Evolutionary conservation across 805 yeast genomes (phyloP), one percentile per base, ranked within the genome.

Genomic region (Nakazawaea wyomingensis): DNA sequence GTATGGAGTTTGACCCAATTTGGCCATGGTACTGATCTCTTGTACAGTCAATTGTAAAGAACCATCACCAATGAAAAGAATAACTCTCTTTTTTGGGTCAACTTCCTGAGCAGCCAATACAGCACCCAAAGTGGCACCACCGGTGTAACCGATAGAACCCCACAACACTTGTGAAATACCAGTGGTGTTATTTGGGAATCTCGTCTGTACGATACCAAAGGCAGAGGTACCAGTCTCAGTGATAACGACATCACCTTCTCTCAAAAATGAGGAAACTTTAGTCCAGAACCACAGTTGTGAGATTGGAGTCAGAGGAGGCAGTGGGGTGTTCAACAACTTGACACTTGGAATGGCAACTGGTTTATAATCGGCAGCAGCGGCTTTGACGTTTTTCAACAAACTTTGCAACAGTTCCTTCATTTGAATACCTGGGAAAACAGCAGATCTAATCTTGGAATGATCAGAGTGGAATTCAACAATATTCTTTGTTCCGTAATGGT

Each of bases 381-480:
- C 57, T 34, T 56, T 62, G 39, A 78, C 60, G 39, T 54, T 51
- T 37, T 57, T 43, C 50, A 69, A 62, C 46, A 77, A 59, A 44
- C 65, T 64, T 52, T 65, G 66, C 48, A 80, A 61, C 37, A 73
- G 73, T 48, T 64, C 65, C 62, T 80, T 76, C 86, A 82, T 82
- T 65, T 80, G 82, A 48, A 82, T 78, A 56, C 82, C 83, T 50
- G 82, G 82, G 75, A 76, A 82, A 30, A 77, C 72, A 46, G 88
- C 89, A 55, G 69, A 76, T 60, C 72, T 78, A 60, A 82, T 77
- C 67, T 81, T 81, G 59, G 80, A 77, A 69, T 78, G 72, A 66
- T 82, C 85, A 16, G 89, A 81, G 66, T 82, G 90, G 76, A 82
- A 80, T 68, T 82, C 90, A 51, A 82, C 76, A 56, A 82, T 75